These are phyloP conservation scores for Nannizziopsis barbatae DNA, from an alignment of 2,329 filamentous ascomycete genomes.

Conservation along the genomic window DNA sequence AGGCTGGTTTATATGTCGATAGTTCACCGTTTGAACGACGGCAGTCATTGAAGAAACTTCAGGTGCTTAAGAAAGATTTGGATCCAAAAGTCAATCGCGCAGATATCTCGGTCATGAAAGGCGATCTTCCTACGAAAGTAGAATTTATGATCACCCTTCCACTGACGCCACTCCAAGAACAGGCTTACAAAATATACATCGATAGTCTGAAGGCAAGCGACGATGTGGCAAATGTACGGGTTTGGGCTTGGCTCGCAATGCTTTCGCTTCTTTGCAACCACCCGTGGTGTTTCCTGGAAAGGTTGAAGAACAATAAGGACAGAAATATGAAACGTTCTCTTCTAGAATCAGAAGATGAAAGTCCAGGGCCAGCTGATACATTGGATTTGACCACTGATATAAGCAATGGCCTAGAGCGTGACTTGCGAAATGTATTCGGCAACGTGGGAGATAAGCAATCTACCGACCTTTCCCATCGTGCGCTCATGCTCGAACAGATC, in stretches of 20 bases:
- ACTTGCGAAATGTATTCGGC: constrained; percentile 22
- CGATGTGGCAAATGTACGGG: constrained; percentile 31
- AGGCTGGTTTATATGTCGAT: constrained; percentile 56
- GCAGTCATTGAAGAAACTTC: constrained; percentile 53
- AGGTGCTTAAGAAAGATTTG: constrained; percentile 59
- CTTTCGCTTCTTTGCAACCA: constrained; percentile 49
- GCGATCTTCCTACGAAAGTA: constrained; percentile 59
- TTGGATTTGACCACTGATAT: constrained; percentile 13
- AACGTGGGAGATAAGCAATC: constrained; percentile 28
- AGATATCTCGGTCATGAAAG: constrained; percentile 55
- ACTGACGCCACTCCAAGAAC: constrained; percentile 53
- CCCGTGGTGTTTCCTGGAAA: constrained; percentile 42
- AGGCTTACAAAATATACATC: constrained; percentile 50
- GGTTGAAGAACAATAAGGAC: constrained; percentile 26
- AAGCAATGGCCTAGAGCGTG: constrained; percentile 3
- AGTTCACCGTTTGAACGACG: constrained; percentile 48
- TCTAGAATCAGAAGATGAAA: constrained; percentile 12
- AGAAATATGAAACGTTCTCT: constrained; percentile 6
- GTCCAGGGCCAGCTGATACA: constrained; percentile 3
- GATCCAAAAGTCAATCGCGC: constrained; percentile 67
- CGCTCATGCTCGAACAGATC: constrained; percentile 56
- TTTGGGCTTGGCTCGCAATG: constrained; percentile 47
- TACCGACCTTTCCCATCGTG: constrained; percentile 54
- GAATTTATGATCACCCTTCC: constrained; percentile 73
- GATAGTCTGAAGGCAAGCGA: constrained; percentile 28